Evolutionary conservation across 2,329 filamentous ascomycete genomes (phyloP).

Genomic region (Cordyceps militaris): DNA sequence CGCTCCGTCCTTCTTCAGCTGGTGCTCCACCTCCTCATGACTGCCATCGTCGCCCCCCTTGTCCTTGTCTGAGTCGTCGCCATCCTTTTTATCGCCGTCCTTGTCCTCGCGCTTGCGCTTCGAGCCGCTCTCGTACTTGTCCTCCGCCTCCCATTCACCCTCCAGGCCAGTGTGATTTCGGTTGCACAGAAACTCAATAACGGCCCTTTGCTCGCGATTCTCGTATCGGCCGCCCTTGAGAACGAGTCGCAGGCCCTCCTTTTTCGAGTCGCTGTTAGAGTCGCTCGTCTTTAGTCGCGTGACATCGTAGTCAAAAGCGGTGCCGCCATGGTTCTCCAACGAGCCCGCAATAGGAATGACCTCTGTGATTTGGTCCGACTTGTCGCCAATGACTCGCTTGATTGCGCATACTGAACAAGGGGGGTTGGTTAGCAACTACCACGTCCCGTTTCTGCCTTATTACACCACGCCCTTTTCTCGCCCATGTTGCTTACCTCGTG

Average conservation of each 20-base stretch:
- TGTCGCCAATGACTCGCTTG: constrained; percentile 46
- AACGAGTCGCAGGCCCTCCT: constrained; percentile 65
- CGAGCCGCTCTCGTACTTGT: constrained; percentile 42
- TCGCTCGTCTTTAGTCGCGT: constrained; percentile 59
- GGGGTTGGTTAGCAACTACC: neutral
- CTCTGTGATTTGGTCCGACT: constrained; percentile 42
- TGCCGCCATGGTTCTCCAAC: constrained; percentile 51
- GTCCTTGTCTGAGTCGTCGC: constrained; percentile 16
- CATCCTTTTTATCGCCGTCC: constrained; percentile 25
- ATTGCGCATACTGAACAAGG: constrained; percentile 65
- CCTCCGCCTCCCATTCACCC: constrained; percentile 52
- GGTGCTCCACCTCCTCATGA: constrained; percentile 39
- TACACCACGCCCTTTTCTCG: neutral
- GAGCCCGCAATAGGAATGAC: constrained; percentile 71
- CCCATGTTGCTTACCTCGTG: constrained; percentile 49
- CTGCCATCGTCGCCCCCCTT: constrained; percentile 26
- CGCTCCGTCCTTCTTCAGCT: constrained; percentile 47
- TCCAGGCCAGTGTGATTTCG: constrained; percentile 65
- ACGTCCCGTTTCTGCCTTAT: neutral
- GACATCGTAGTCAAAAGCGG: constrained; percentile 56
- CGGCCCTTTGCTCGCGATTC: constrained; percentile 58
- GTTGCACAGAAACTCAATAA: constrained; percentile 84
- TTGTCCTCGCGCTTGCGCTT: constrained; percentile 25
- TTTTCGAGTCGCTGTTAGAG: constrained; percentile 56
- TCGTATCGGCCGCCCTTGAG: constrained; percentile 53